phyloP scores from a whole-genome alignment of 495 filamentous ascomycete species.

The Cenococcum geophilum region DNA sequence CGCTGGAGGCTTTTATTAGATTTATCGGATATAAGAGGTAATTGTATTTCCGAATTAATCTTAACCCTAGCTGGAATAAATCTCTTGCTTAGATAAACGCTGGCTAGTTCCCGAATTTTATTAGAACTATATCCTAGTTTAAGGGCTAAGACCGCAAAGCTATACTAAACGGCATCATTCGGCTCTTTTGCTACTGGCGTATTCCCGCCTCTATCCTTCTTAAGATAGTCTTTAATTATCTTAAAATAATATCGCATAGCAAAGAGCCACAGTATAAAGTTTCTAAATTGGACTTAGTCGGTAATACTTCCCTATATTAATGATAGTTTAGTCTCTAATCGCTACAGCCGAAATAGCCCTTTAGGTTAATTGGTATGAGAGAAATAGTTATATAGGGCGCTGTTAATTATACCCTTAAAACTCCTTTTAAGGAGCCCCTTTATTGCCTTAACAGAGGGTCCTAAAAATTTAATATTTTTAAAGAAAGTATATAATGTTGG shows the following conservation, averaged over 20 bases:
- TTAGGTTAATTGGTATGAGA: background rate
- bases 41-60: constrained; percentile 1
- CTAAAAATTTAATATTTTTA: constrained; percentile 3
- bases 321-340: background rate
- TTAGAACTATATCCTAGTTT: constrained; percentile 1
- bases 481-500: constrained; percentile 1
- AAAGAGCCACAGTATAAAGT: background rate
- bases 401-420: background rate
- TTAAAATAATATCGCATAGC: constrained; percentile 5
- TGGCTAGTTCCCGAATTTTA: background rate
- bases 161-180: constrained; percentile 1
- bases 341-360: background rate
- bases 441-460: constrained; percentile 1
- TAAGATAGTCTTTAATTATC: background rate
- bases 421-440: background rate
- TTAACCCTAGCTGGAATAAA: constrained; percentile 3
- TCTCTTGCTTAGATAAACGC: background rate
- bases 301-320: constrained; percentile 2
- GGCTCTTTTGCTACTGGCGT: background rate
- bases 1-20: background rate
- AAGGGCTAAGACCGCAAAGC: background rate
- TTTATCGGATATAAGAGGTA: constrained; percentile 1
- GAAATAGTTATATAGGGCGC: background rate
- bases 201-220: background rate
- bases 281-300: background rate